These are phyloP conservation scores for Crithidia brevicula DNA, from an alignment of 208 protist species.

Conservation along the genomic window DNA sequence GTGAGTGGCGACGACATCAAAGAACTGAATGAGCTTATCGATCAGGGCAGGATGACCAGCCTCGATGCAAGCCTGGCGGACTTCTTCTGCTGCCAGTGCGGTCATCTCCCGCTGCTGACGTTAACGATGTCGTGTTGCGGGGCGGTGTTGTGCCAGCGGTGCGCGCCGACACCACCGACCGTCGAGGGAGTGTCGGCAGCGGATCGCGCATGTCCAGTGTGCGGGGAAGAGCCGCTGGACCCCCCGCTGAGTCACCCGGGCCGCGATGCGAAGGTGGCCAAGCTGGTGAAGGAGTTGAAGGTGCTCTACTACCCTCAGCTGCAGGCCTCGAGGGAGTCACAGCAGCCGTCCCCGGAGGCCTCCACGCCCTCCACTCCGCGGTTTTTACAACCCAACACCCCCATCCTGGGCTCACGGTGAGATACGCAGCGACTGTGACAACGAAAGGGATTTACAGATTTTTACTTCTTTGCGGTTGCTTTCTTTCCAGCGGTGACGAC, in stretches of 20 bases:
- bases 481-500: no score
- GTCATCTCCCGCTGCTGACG: constrained; percentile 53
- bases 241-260: constrained; percentile 52
- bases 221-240: constrained; percentile 68
- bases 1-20: constrained; percentile 52
- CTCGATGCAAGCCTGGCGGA: constrained; percentile 30
- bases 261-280: constrained; percentile 53
- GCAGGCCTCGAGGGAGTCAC: constrained; percentile 16
- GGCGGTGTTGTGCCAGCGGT: constrained; percentile 63
- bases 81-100: constrained; percentile 67
- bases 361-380: constrained; percentile 20
- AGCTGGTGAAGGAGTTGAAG: constrained; percentile 75
- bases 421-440: not conserved
- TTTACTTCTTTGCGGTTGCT: no score
- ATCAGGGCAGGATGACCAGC: constrained; percentile 43
- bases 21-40: constrained; percentile 69
- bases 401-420: constrained; percentile 25
- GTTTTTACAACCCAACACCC: constrained; percentile 26
- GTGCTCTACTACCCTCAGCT: constrained; percentile 77
- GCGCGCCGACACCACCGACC: constrained; percentile 57
- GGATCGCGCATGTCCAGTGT: constrained; percentile 56
- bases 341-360: constrained; percentile 18
- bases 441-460: no score
- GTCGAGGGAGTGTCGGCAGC: constrained; percentile 37
- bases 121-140: constrained; percentile 86